Evolutionary conservation across 768 basidiomycete genomes (phyloP).

Genomic region (Tylopilus sp.): DNA sequence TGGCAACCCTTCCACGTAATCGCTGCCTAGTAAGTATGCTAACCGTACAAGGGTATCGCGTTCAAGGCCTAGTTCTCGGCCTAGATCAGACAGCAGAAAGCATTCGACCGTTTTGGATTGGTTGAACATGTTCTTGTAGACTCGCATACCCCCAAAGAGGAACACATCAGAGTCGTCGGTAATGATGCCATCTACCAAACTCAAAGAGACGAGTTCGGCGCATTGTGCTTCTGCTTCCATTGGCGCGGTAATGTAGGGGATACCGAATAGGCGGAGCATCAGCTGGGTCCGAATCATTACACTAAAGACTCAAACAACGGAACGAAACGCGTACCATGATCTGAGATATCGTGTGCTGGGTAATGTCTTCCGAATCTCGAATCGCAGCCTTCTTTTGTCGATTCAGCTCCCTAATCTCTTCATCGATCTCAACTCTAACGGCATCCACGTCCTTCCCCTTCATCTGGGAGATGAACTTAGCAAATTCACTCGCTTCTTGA

Average conservation of each 20-base stretch:
- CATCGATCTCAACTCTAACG: conserved; percentile 85
- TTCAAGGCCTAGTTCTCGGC: conserved; percentile 82
- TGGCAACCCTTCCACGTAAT: conserved; percentile 90
- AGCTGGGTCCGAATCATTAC: conserved; percentile 46
- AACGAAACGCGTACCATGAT: conserved; percentile 48
- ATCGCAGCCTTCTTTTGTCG: conserved; percentile 84
- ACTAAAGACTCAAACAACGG: conserved; percentile 1
- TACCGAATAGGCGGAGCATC: conserved; percentile 90
- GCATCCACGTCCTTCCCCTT: conserved; percentile 81
- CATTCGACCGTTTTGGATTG: conserved; percentile 98
- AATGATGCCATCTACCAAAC: conserved; percentile 94
- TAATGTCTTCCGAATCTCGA: conserved; percentile 93
- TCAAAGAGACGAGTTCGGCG: conserved; percentile 80
- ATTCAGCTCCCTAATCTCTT: conserved; percentile 80
- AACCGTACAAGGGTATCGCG: conserved; percentile 83
- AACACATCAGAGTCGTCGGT: conserved; percentile 99
- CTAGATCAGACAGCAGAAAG: conserved; percentile 80
- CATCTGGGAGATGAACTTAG: conserved; percentile 87
- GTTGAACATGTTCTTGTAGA: conserved; percentile 99
- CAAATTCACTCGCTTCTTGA: conserved; percentile 85
- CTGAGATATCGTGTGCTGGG: conserved; percentile 91
- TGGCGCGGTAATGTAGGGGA: conserved; percentile 97
- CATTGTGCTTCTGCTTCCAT: conserved; percentile 99
- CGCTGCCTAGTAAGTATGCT: conserved; percentile 93
- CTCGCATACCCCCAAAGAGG: conserved; percentile 91